Percentiles rank a stretch among this genome's conserved stretches.
phyloP scores from a whole-genome alignment of 116 monocot genomes.

The Iris pallida region DNA sequence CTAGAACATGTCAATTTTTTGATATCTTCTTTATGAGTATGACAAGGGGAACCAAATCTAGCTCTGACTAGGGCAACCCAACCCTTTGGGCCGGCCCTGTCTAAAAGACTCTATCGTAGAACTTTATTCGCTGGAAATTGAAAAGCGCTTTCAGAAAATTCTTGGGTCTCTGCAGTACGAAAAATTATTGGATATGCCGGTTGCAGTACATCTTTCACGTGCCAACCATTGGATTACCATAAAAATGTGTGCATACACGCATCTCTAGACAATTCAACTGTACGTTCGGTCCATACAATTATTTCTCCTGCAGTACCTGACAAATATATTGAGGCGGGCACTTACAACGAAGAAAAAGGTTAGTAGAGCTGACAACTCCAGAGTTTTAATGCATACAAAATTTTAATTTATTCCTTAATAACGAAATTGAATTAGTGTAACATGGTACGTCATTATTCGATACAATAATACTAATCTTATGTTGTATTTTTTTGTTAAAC shows the following conservation, averaged over 20 bases:
- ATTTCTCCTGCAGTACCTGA: slow-evolving; percentile 61
- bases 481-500: background rate
- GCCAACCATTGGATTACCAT: too few relatives aligned
- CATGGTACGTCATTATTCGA: background rate
- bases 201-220: too few relatives aligned
- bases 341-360: slow-evolving; percentile 74
- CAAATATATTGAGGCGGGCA: slow-evolving; percentile 40
- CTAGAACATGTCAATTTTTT: too few relatives aligned
- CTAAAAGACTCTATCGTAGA: slow-evolving; percentile 46
- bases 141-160: slow-evolving; percentile 44
- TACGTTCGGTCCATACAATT: too few relatives aligned
- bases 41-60: too few relatives aligned
- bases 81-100: too few relatives aligned
- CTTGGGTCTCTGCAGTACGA: slow-evolving; percentile 48
- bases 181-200: too few relatives aligned
- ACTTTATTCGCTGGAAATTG: slow-evolving; percentile 61
- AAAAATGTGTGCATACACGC: too few relatives aligned
- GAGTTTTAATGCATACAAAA: background rate
- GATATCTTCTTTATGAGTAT: too few relatives aligned
- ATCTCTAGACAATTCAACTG: too few relatives aligned
- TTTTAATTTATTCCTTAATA: background rate
- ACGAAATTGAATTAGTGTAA: background rate
- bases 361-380: background rate
- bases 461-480: background rate
- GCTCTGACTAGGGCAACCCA: too few relatives aligned